Evolutionary conservation across 352 stramenopile species (phyloP), one percentile per base, ranked within the genome.

Genomic region (Phytopythium delawarense): DNA sequence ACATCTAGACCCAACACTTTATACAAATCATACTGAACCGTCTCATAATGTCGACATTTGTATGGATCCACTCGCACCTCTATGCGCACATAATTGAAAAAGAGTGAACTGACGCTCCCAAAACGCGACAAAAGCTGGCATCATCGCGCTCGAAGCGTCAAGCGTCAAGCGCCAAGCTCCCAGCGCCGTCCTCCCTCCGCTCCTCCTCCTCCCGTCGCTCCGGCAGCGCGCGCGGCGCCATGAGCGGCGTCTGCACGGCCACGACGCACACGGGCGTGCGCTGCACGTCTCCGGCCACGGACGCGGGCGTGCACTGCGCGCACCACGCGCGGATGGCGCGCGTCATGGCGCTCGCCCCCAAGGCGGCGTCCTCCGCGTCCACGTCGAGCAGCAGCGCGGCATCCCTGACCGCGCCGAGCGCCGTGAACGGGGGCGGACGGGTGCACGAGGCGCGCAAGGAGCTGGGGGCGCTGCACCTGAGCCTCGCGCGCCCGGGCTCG

Each of bases 281-380:
- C 18, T 95, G 87, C 59, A 69, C 76, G 56, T 86, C 81, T 15
- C 44, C 65, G 1, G 81, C 77, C 12, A 74, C 73, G 2, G 60
- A 69, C 46, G 71, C 72, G 30, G 57, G 69, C 12, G 77, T 72
- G 25, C 72, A 87, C 44, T 95, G 87, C 63, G 74, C 82, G 42
- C 87, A 95, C 62, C 87, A 95, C 66, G 76, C 79, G 58, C 82
- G 87, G 12, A 89, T 95, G 71, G 78, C 83, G 42, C 82, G 87
- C 28, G 69, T 93, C 50, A 87, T 95, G 80, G 83, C 84, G 39
- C 67, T 95, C 16, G 87, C 81, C 7, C 83, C 86, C 37, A 92
- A 91, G 65, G 37, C 70, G 0, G n/a, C 75, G n/a, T 34, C 69
- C 16, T 15, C 51, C 32, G 42, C 55, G 32, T 28, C 59, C 59